Evolutionary conservation across 1,284 basidiomycete species (phyloP).

Genomic region (Chondrostereum purpureum): DNA sequence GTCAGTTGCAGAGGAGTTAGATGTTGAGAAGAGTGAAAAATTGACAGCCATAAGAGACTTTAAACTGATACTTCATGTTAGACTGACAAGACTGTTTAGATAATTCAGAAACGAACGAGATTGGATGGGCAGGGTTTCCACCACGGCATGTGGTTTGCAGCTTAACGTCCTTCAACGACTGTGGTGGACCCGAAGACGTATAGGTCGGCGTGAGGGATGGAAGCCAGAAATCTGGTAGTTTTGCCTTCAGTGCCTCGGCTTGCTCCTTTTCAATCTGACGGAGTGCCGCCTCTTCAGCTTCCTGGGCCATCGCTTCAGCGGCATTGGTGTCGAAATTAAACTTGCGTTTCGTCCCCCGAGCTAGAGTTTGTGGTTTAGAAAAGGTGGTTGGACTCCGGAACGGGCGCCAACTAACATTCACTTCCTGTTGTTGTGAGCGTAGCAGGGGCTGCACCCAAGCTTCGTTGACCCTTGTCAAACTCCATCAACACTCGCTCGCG

Average conservation of each 20-base stretch:
- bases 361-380: conserved; percentile 26
- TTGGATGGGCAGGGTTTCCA: conserved; percentile 62
- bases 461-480: conserved; percentile 80
- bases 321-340: conserved; percentile 69
- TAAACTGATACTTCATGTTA: neutral
- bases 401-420: conserved; percentile 23
- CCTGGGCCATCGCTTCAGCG: conserved; percentile 64
- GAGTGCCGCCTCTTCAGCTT: conserved; percentile 83
- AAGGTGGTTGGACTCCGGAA: neutral
- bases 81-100: conserved; percentile 1
- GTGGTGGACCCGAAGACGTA: conserved; percentile 53
- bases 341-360: conserved; percentile 62
- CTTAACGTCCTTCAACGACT: conserved; percentile 70
- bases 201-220: conserved; percentile 83
- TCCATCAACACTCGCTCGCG: conserved; percentile 80
- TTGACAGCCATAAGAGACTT: conserved; percentile 52
- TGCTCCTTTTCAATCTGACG: conserved; percentile 80
- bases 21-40: conserved; percentile 65
- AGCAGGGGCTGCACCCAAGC: conserved; percentile 43
- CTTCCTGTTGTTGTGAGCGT: conserved; percentile 18
- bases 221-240: conserved; percentile 93
- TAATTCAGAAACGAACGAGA: conserved; percentile 60
- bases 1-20: conserved; percentile 24
- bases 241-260: conserved; percentile 74
- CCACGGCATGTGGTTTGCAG: conserved; percentile 83